Percentiles rank a stretch among this genome's conserved stretches.
Conservation (phyloP, 495 filamentous ascomycete species). For the Trichocladium uniseriatum region DNA sequence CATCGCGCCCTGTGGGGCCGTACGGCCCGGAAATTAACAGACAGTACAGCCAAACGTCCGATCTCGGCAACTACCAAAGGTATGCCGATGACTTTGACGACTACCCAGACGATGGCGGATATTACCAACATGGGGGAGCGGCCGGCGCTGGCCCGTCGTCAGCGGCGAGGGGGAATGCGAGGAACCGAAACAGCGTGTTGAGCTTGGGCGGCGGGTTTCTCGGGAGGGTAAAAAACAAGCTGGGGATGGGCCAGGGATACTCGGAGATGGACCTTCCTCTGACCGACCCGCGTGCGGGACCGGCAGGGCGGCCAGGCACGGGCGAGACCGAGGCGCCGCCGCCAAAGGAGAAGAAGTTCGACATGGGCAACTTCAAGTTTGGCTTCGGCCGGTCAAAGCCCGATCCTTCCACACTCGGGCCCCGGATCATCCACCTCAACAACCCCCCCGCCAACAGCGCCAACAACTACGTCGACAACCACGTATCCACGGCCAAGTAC, state of each 20-base stretch:
- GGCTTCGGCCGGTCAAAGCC: conserved; percentile 79
- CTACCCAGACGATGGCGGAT: conserved; percentile 65
- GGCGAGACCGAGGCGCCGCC: conserved; percentile 22
- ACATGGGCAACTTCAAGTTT: conserved; percentile 76
- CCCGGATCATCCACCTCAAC: conserved; percentile 91
- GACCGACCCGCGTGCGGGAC: conserved; percentile 54
- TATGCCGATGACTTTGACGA: conserved; percentile 81
- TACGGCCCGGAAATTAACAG: conserved; percentile 42
- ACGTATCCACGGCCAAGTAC: conserved; percentile 97
- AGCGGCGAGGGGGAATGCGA: conserved; percentile 44
- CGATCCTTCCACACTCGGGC: conserved; percentile 84
- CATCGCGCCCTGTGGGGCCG: conserved; percentile 43
- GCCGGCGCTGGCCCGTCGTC: conserved; percentile 35
- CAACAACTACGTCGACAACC: conserved; percentile 90
- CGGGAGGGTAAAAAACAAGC: conserved; percentile 77
- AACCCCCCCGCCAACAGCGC: conserved; percentile 85
- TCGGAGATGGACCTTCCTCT: conserved; percentile 97
- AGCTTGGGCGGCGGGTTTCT: conserved; percentile 77
- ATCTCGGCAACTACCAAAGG: conserved; percentile 73
- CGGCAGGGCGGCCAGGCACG: conserved; percentile 23
- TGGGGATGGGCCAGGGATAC: conserved; percentile 87
- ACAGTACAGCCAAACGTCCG: conserved; percentile 77
- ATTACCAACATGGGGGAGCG: conserved; percentile 53
- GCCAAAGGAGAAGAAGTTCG: conserved; percentile 49
- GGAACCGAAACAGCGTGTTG: conserved; percentile 78